Conservation (phyloP, 2,329 filamentous ascomycete species). For the Sarocladium oryzae region DNA sequence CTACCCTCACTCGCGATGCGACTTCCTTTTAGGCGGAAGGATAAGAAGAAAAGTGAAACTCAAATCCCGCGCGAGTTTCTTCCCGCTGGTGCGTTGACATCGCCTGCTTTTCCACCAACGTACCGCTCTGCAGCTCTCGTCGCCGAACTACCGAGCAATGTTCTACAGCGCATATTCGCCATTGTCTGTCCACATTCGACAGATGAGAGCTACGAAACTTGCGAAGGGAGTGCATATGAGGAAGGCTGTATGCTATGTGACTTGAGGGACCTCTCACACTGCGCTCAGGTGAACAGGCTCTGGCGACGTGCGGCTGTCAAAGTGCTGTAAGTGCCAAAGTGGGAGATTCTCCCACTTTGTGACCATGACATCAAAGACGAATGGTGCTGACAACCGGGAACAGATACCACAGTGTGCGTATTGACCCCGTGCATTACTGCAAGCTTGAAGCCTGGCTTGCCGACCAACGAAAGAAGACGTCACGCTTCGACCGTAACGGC, state of each 20-base stretch:
- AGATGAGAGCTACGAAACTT: conserved; percentile 74
- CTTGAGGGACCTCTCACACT: conserved; percentile 78
- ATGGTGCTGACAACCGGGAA: neutral
- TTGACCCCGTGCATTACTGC: conserved; percentile 94
- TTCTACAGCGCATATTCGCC: conserved; percentile 72
- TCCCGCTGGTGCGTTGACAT: conserved; percentile 18
- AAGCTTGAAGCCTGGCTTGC: conserved; percentile 75
- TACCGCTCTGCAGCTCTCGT: conserved; percentile 36
- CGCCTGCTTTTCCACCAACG: conserved; percentile 30
- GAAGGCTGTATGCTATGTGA: conserved; percentile 92
- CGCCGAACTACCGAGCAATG: conserved; percentile 54
- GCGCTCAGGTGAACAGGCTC: conserved; percentile 63
- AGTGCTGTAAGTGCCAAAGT: conserved; percentile 50
- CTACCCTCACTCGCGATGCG: conserved; percentile 24
- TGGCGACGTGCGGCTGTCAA: conserved; percentile 55
- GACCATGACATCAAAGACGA: neutral
- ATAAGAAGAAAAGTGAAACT: conserved; percentile 28
- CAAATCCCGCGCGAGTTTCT: conserved; percentile 25
- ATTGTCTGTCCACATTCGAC: conserved; percentile 76
- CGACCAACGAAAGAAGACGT: conserved; percentile 69
- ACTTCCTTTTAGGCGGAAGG: conserved; percentile 30
- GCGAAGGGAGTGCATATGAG: conserved; percentile 71
- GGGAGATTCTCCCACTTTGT: neutral
- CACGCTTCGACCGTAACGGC: conserved; percentile 68
- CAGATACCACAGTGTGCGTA: conserved; percentile 83